phyloP scores from a whole-genome alignment of 345 rosid species.

The Hypericum perforatum region DNA sequence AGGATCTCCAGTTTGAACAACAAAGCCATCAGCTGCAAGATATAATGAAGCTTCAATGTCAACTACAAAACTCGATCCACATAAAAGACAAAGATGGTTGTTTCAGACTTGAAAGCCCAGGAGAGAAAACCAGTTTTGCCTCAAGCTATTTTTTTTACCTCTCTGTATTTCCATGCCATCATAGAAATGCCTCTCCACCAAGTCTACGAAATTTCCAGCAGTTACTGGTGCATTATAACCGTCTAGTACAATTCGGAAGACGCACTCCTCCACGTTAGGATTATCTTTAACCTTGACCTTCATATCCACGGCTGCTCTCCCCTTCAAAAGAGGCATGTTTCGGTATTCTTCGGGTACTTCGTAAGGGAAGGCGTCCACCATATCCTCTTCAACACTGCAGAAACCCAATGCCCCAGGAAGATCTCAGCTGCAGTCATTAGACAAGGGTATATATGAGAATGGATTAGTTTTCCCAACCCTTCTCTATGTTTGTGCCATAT shows the following conservation, averaged over 20 bases:
- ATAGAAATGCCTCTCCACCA: slow-evolving; percentile 86
- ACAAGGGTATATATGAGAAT: slow-evolving; percentile 70
- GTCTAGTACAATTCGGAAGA: slow-evolving; percentile 83
- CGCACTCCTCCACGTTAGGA: slow-evolving; percentile 71
- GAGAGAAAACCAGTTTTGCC: not conserved
- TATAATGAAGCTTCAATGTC: slow-evolving; percentile 1
- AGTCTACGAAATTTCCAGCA: slow-evolving; percentile 85
- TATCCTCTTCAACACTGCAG: slow-evolving; percentile 99
- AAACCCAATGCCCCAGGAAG: slow-evolving; percentile 99
- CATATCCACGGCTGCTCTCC: slow-evolving; percentile 94
- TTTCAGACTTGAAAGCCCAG: not conserved
- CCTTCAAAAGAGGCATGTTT: slow-evolving; percentile 86
- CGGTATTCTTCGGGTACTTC: slow-evolving; percentile 81
- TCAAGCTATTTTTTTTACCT: slow-evolving; percentile 32
- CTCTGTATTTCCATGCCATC: slow-evolving; percentile 99
- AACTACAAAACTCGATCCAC: no score
- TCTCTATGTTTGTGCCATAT: slow-evolving; percentile 12
- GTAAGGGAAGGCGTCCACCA: slow-evolving; percentile 90
- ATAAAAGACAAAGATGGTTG: not conserved
- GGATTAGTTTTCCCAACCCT: slow-evolving; percentile 24
- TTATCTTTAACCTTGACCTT: slow-evolving; percentile 97
- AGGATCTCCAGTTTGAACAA: slow-evolving; percentile 99
- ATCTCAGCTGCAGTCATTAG: slow-evolving; percentile 99
- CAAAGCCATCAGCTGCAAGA: slow-evolving; percentile 93
- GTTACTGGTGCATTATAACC: slow-evolving; percentile 97